Conservation (phyloP, 2,329 filamentous ascomycete genomes). For the Pseudogymnoascus sp. region DNA sequence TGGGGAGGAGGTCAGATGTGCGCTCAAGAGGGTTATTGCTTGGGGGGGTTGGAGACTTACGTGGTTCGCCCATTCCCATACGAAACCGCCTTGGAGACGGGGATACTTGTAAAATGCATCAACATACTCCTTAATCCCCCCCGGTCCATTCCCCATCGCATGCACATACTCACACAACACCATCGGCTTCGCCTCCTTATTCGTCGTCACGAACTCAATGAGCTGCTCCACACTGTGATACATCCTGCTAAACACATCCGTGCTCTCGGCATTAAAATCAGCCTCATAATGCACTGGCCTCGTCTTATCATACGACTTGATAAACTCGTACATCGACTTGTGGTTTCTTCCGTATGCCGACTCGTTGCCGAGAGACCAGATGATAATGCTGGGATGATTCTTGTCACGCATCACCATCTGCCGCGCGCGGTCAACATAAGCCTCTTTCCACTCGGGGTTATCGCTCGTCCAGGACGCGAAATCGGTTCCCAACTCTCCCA, state of each 20-base stretch:
- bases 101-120: constrained; percentile 46
- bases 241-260: constrained; percentile 51
- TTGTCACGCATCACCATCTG: constrained; percentile 50
- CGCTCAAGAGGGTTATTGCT: too few relatives aligned
- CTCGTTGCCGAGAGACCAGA: constrained; percentile 54
- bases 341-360: constrained; percentile 51
- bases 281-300: constrained; percentile 51
- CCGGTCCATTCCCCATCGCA: constrained; percentile 55
- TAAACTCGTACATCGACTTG: constrained; percentile 47
- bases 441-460: constrained; percentile 42
- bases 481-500: constrained; percentile 34
- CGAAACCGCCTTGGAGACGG: constrained; percentile 46
- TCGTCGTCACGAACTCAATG: constrained; percentile 22
- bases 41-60: too few relatives aligned
- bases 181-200: constrained; percentile 33
- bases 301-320: constrained; percentile 43
- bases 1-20: constrained; percentile 11
- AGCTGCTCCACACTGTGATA: constrained; percentile 42
- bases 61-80: constrained; percentile 42
- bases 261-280: constrained; percentile 42
- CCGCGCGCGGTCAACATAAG: constrained; percentile 49
- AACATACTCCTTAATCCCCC: constrained; percentile 48
- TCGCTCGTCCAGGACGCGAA: constrained; percentile 46
- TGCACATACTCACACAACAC: constrained; percentile 32
- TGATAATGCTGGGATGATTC: constrained; percentile 48